Base-by-base conservation (phyloP, 345 rosid species). In the Erysimum cheiranthoides region DNA sequence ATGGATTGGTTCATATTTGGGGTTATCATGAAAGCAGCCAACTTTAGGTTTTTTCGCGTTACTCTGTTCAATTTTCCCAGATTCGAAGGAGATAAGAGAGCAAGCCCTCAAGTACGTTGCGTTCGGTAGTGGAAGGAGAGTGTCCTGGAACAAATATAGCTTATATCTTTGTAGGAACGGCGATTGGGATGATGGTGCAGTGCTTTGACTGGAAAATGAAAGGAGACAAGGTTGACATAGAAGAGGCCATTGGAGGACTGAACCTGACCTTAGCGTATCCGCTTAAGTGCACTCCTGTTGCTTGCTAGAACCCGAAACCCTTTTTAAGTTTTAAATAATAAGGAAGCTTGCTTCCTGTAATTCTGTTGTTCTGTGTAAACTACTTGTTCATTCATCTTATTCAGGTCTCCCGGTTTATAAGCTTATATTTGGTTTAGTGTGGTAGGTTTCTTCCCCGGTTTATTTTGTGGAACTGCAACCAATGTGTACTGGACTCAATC, bases 131-230 rank as follows among this genome's bases (percentile, higher is more conserved):
- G 34, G 34, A 32, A 32, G 34, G 34, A 32, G 34, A 32, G 1
- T 32, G 34, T 5, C 34, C 34, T 4, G 34, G 34, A 32, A 5
- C 34, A 32, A 34, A 5, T 34, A 2, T 34, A 5, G 36, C 36
- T 34, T 34, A 34, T 5, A 34, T 34, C 36, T 34, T 34, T 34
- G 36, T 34, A 34, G 36, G 36, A 34, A 34, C 8, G 8, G 36
- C 36, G 36, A 34, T 34, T 34, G 64, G 27, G 35, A 35, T 11
- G 28, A 59, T 59, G 64, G 64, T 59, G 45, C 25, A 57, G 4
- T n/a, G 42, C 62, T 35, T 59, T 36, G 64, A 59, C 43, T 35
- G 64, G 64, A 35, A 8, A 59, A 59, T 59, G 30, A 36, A 35
- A 1, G 45, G 45, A 14, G 30, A 36, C 0, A 17, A 35, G 32